Percentiles rank a stretch among this genome's conserved stretches.
Evolutionary conservation across 176 grass and related monocot species (phyloP).

Genomic region (Pontederia crassipes): DNA sequence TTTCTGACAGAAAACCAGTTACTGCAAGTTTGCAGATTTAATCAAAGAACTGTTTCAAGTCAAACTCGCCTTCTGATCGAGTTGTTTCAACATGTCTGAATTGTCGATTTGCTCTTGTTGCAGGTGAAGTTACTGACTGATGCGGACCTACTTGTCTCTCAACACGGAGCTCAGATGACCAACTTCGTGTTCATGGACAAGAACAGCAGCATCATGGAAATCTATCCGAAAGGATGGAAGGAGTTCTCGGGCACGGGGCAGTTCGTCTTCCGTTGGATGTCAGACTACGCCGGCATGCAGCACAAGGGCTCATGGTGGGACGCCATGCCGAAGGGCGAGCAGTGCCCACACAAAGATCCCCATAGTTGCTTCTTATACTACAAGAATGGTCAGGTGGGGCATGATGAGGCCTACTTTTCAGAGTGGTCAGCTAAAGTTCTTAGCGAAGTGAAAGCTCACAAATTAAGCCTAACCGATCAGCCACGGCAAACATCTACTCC

Average conservation of each 20-base stretch:
- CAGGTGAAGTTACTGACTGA: conserved; percentile 11
- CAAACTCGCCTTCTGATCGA: too few relatives aligned
- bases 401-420: not conserved
- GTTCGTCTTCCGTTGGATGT: conserved; percentile 1
- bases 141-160: not conserved
- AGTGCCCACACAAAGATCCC: not conserved
- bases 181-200: not conserved
- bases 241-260: not conserved
- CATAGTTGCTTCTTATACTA: too few relatives aligned
- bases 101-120: not conserved
- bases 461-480: not conserved
- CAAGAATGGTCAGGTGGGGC: too few relatives aligned
- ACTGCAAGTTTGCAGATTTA: too few relatives aligned
- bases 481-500: too few relatives aligned
- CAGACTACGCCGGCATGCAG: not conserved
- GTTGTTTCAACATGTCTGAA: too few relatives aligned
- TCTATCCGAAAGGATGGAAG: conserved; percentile 11
- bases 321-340: not conserved
- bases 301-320: conserved; percentile 15
- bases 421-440: conserved; percentile 5
- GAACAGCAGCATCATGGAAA: conserved; percentile 11
- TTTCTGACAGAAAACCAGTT: too few relatives aligned
- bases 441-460: not conserved
- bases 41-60: too few relatives aligned
- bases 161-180: conserved; percentile 5